Evolutionary conservation across 805 yeast species (phyloP), one percentile per base, ranked within the genome.

Genomic region (Debaryomyces prosopidis): DNA sequence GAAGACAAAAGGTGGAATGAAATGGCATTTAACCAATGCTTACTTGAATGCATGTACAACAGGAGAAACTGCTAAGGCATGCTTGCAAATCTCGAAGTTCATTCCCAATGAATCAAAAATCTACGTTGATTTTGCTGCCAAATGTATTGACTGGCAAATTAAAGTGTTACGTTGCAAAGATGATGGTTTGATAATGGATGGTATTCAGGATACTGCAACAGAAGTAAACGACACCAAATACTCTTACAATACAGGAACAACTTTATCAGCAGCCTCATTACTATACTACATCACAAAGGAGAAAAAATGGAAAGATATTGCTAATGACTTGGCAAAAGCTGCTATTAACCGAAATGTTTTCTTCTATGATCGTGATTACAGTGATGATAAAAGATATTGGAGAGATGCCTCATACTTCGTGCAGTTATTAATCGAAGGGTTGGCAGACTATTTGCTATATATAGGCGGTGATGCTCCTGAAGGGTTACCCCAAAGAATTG

Each of bases 201-300:
- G 90, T 34, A 67, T 80, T 37, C 80, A 74, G 47, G 75, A 68
- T 39, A 73, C 73, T 36, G 63, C 66, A 5, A 68, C 68, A 35
- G 57, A 65, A 19, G 68, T 71, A 9, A 78, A 81, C 53, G 70
- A 69, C 15, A 72, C 73, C 54, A 83, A 84, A 63, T 81, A 83
- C 79, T 76, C 87, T 5, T 84, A 84, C 61, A 85, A 84, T 63
- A 76, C 80, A 9, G 90, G 90, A 17, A 76, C 85, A 9, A 80
- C 89, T 0, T 54, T 85, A 28, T 76, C 84, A 9, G 80, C 84
- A 1, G 72, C 79, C 7, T 63, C 79, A 12, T 62, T 71, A 53
- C 61, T 84, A 53, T 82, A 75, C 52, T 67, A 68, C 41, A 65
- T 66, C 48, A 84, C 87, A 36, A 60, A 69, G 15, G 79, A 82